These are phyloP conservation scores for Ophidiomyces ophidiicola DNA, from an alignment of 2,329 filamentous ascomycete genomes.

Conservation along the genomic window DNA sequence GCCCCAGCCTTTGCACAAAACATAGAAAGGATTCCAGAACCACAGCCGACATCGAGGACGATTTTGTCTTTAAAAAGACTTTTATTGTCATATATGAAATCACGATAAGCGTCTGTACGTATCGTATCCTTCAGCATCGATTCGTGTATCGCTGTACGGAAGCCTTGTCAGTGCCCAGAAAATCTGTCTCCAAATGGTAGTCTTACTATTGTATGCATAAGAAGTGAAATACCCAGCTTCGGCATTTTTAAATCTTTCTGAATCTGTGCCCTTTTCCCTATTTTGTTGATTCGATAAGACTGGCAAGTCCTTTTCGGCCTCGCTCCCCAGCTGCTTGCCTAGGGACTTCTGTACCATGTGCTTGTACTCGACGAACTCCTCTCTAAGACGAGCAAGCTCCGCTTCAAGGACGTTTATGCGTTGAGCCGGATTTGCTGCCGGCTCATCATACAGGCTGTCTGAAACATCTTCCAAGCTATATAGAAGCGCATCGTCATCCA, in stretches of 20 bases:
- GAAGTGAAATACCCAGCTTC: constrained; percentile 53
- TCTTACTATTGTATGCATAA: constrained; percentile 55
- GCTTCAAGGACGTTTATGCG: constrained; percentile 49
- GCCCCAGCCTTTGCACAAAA: constrained; percentile 88
- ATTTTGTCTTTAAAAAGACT: constrained; percentile 73
- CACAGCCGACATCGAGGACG: constrained; percentile 84
- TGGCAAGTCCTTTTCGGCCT: constrained; percentile 32
- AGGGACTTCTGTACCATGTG: constrained; percentile 54
- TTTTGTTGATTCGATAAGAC: not conserved
- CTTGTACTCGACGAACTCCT: constrained; percentile 54
- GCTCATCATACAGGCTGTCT: constrained; percentile 25
- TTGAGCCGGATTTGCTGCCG: constrained; percentile 29
- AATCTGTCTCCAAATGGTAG: not conserved
- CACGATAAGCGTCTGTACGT: constrained; percentile 80
- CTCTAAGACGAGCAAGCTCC: constrained; percentile 47
- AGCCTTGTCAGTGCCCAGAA: not conserved
- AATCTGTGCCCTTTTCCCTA: constrained; percentile 19
- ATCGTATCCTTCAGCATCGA: constrained; percentile 88
- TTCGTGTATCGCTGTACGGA: constrained; percentile 67
- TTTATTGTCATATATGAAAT: constrained; percentile 91
- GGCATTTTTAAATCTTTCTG: constrained; percentile 36
- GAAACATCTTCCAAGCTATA: constrained; percentile 73
- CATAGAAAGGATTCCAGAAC: constrained; percentile 76
- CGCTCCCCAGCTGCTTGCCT: constrained; percentile 51
- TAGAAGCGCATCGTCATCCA: constrained; percentile 81